Percentiles rank a stretch among this genome's conserved stretches.
Conservation (phyloP, 495 filamentous ascomycete genomes). For the Podospora sp. region DNA sequence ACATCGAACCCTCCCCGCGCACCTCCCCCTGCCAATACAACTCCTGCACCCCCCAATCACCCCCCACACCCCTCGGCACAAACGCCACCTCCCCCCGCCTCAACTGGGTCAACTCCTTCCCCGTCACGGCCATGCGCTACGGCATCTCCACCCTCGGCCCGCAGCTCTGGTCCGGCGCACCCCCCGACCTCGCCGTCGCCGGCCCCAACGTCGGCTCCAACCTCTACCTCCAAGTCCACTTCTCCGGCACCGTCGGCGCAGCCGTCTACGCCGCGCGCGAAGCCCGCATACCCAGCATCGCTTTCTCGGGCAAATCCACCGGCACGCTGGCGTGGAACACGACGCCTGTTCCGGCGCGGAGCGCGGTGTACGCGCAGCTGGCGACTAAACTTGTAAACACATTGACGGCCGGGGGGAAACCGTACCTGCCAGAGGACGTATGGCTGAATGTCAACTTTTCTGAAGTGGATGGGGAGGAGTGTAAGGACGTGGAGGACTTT, state of each 20-base stretch:
- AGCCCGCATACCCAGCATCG: conserved; percentile 61
- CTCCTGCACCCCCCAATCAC: conserved; percentile 59
- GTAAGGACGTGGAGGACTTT: conserved; percentile 52
- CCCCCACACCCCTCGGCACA: conserved; percentile 53
- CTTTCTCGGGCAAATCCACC: conserved; percentile 60
- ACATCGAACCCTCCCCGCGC: conserved; percentile 49
- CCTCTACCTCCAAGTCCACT: conserved; percentile 51
- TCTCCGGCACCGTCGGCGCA: conserved; percentile 67
- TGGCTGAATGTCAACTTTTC: conserved; percentile 73
- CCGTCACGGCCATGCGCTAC: conserved; percentile 64
- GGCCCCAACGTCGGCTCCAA: conserved; percentile 69
- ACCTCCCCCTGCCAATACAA: conserved; percentile 57
- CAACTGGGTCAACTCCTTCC: conserved; percentile 72
- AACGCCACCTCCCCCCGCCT: conserved; percentile 60
- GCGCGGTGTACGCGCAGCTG: conserved; percentile 61
- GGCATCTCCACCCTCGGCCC: conserved; percentile 60
- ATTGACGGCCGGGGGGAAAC: conserved; percentile 55
- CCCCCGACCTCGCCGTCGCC: conserved; percentile 61
- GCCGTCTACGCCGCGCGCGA: conserved; percentile 56
- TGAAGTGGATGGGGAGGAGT: conserved; percentile 49
- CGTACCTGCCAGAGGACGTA: conserved; percentile 59
- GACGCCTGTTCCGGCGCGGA: conserved; percentile 50
- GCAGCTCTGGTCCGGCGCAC: conserved; percentile 50
- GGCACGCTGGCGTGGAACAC: conserved; percentile 56
- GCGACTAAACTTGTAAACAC: conserved; percentile 58